A percentile compares a stretch with the other conserved stretches of the same genome.
These are phyloP conservation scores for Fusarium miscanthi DNA, from an alignment of 2,329 filamentous ascomycete genomes.

Conservation along the genomic window DNA sequence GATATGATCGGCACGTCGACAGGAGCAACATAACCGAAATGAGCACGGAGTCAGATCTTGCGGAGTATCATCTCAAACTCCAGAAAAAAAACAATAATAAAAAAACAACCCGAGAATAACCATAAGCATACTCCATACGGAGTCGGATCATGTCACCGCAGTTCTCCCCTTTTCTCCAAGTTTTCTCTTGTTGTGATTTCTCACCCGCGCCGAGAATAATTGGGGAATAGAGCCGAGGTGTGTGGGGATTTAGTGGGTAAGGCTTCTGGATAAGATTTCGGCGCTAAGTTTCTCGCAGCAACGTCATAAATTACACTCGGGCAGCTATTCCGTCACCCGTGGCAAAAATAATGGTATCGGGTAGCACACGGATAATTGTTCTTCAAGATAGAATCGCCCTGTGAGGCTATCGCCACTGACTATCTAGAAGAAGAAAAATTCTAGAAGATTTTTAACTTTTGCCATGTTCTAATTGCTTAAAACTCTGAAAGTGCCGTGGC, in stretches of 20 bases:
- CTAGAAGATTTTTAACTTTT: not conserved
- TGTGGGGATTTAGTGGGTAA: constrained; percentile 9
- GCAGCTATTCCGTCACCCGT: constrained; percentile 1
- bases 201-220: constrained; percentile 25
- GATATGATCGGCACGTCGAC: not conserved
- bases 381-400: not conserved
- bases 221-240: constrained; percentile 30
- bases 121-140: not conserved
- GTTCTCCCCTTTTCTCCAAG: constrained; percentile 17
- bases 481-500: not conserved
- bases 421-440: not conserved
- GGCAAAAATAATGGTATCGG: constrained; percentile 7
- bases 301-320: constrained; percentile 9
- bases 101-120: constrained; percentile 5
- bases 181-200: not conserved
- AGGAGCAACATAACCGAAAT: not conserved
- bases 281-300: constrained; percentile 1
- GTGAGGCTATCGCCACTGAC: not conserved
- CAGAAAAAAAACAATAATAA: not conserved
- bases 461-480: not conserved
- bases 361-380: not conserved
- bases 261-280: constrained; percentile 3
- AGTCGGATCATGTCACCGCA: not conserved
- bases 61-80: not conserved
- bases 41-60: not conserved